Conservation (phyloP, 306 rosid species). For the Ormosia emarginata region DNA sequence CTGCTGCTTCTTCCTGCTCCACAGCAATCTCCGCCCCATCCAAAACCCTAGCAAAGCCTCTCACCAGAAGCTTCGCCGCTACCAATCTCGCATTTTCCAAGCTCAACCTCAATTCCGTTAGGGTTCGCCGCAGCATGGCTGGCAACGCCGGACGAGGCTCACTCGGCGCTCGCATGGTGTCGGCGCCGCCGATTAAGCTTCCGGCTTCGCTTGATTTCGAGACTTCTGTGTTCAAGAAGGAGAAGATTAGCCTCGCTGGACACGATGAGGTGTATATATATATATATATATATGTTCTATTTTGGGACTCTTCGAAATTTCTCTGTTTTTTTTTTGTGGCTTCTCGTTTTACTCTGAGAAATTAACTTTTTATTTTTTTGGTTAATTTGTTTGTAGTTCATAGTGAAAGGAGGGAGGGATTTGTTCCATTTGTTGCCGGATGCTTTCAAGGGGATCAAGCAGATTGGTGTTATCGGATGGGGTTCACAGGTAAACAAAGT, state of each 20-base stretch:
- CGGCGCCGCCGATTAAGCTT: slow-evolving; percentile 39
- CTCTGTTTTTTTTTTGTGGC: neutral
- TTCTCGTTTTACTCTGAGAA: neutral
- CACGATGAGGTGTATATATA: slow-evolving; percentile 63
- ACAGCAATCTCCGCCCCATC: slow-evolving; percentile 35
- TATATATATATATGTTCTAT: neutral
- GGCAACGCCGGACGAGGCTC: slow-evolving; percentile 25
- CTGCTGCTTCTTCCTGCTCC: slow-evolving; percentile 24
- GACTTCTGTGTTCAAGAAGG: slow-evolving; percentile 81
- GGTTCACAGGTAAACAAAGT: slow-evolving; percentile 79
- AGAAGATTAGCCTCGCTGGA: slow-evolving; percentile 80
- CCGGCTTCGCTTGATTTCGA: slow-evolving; percentile 62
- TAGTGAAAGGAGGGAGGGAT: slow-evolving; percentile 91
- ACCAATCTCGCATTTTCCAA: slow-evolving; percentile 37
- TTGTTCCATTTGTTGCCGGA: slow-evolving; percentile 82
- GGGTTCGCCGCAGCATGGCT: neutral
- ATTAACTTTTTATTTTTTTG: neutral
- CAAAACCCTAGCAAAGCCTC: slow-evolving; percentile 21
- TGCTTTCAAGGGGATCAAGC: slow-evolving; percentile 88
- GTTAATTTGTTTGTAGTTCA: slow-evolving; percentile 47
- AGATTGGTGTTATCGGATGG: slow-evolving; percentile 99
- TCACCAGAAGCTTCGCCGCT: slow-evolving; percentile 3
- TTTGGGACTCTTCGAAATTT: neutral
- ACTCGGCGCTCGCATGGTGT: slow-evolving; percentile 75
- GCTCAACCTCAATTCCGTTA: slow-evolving; percentile 21